Evolutionary conservation across 108 stramenopile genomes (phyloP).

Genomic region (Cyclotella distinguenda): DNA sequence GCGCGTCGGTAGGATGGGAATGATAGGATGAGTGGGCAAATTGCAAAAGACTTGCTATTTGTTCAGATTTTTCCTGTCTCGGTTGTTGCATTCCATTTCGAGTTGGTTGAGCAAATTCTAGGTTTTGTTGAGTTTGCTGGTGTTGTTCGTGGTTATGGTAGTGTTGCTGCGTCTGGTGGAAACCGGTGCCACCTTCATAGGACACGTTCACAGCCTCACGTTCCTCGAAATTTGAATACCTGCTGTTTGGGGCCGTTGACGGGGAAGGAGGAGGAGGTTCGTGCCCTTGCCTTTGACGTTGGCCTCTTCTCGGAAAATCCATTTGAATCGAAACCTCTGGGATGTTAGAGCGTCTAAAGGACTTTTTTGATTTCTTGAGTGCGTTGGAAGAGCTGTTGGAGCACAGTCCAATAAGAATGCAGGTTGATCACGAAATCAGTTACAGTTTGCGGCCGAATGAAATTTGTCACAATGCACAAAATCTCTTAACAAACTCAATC

Average conservation of each 20-base stretch:
- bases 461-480: too few relatives aligned
- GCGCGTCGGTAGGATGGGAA: slow-evolving; percentile 48
- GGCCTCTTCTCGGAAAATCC: neutral
- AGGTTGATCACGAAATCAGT: too few relatives aligned
- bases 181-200: too few relatives aligned
- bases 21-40: slow-evolving; percentile 47
- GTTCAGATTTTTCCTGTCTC: slow-evolving; percentile 21
- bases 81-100: slow-evolving; percentile 11
- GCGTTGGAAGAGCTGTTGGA: too few relatives aligned
- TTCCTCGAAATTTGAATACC: neutral
- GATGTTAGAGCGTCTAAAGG: neutral
- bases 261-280: slow-evolving; percentile 8
- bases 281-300: slow-evolving; percentile 6
- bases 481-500: too few relatives aligned
- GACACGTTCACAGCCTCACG: too few relatives aligned
- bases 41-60: slow-evolving; percentile 45
- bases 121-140: neutral
- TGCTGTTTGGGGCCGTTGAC: neutral
- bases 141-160: too few relatives aligned
- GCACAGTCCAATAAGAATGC: too few relatives aligned
- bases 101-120: neutral
- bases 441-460: too few relatives aligned
- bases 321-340: neutral
- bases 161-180: too few relatives aligned
- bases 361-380: too few relatives aligned